Conservation (phyloP, 148 eudicot genomes). For the Tetragonia tetragonoides region DNA sequence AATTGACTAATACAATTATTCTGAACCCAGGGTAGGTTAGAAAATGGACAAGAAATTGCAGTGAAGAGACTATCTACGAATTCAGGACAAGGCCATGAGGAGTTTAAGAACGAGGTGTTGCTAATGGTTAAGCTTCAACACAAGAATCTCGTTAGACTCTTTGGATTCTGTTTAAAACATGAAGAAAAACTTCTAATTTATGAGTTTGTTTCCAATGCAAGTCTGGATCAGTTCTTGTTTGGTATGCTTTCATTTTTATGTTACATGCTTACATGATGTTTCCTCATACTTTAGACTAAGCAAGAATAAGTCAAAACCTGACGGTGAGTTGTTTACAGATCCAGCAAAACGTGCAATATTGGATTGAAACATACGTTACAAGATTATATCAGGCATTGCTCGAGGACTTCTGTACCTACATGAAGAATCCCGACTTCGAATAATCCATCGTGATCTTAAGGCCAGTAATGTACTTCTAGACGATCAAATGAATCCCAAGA, state of each 20-base stretch:
- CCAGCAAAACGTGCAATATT: slow-evolving; percentile 16
- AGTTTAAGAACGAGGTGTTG: slow-evolving; percentile 27
- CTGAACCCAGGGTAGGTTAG: slow-evolving; percentile 6
- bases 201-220: slow-evolving; percentile 40
- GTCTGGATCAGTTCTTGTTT: slow-evolving; percentile 37
- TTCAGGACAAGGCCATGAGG: slow-evolving; percentile 6
- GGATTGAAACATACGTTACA: slow-evolving; percentile 29
- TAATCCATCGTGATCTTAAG: slow-evolving; percentile 54
- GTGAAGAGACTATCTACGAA: slow-evolving; percentile 16
- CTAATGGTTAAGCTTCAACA: slow-evolving; percentile 46
- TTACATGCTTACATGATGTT: not conserved
- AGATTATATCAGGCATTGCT: slow-evolving; percentile 32
- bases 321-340: slow-evolving; percentile 15
- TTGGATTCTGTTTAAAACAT: slow-evolving; percentile 38
- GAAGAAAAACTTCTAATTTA: slow-evolving; percentile 39
- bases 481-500: slow-evolving; percentile 45
- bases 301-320: too few relatives aligned
- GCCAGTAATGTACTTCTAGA: slow-evolving; percentile 45
- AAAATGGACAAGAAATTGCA: slow-evolving; percentile 20
- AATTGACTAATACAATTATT: too few relatives aligned
- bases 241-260: slow-evolving; percentile 18
- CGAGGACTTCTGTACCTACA: slow-evolving; percentile 30
- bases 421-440: slow-evolving; percentile 49
- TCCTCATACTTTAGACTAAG: too few relatives aligned
- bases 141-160: slow-evolving; percentile 38